A percentile compares a stretch with the other conserved stretches of the same genome.
These are phyloP conservation scores for Macroventuria anomochaeta DNA, from an alignment of 2,329 filamentous ascomycete species.

Conservation along the genomic window DNA sequence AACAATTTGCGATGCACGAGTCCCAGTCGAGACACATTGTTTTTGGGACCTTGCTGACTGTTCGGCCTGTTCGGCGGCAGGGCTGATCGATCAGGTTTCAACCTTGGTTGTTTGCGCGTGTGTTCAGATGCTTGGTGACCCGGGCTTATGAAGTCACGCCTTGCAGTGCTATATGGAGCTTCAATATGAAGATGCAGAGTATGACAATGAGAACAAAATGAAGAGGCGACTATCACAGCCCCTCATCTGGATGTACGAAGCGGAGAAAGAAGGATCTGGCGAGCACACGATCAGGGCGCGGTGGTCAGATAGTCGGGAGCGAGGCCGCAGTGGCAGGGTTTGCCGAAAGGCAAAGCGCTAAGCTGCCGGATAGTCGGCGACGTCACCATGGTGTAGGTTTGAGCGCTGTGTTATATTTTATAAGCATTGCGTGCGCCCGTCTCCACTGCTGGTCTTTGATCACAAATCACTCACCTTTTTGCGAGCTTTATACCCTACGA, in stretches of 20 bases:
- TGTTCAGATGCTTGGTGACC: neutral
- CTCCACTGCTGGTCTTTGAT: slow-evolving; percentile 9
- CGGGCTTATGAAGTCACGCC: slow-evolving; percentile 7
- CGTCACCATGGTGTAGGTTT: slow-evolving; percentile 45
- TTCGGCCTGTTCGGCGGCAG: slow-evolving; percentile 23
- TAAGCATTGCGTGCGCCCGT: slow-evolving; percentile 28
- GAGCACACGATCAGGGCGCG: slow-evolving; percentile 21
- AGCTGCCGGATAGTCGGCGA: slow-evolving; percentile 40
- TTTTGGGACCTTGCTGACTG: slow-evolving; percentile 23
- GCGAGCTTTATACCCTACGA: neutral
- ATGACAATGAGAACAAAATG: neutral
- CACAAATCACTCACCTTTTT: slow-evolving; percentile 7
- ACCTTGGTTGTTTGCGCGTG: slow-evolving; percentile 2
- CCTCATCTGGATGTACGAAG: neutral
- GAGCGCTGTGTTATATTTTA: slow-evolving; percentile 36
- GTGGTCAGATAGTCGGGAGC: slow-evolving; percentile 19
- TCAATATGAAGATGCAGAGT: neutral
- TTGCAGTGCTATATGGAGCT: neutral
- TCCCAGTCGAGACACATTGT: slow-evolving; percentile 19
- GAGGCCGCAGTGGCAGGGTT: slow-evolving; percentile 27
- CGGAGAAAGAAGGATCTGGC: slow-evolving; percentile 9
- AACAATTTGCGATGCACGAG: slow-evolving; percentile 26
- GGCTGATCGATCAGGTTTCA: slow-evolving; percentile 4
- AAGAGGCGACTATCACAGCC: slow-evolving; percentile 8
- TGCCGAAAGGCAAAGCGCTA: slow-evolving; percentile 35